Evolutionary conservation across 257 asterid genomes (phyloP).

Genomic region (Solanum etuberosum): DNA sequence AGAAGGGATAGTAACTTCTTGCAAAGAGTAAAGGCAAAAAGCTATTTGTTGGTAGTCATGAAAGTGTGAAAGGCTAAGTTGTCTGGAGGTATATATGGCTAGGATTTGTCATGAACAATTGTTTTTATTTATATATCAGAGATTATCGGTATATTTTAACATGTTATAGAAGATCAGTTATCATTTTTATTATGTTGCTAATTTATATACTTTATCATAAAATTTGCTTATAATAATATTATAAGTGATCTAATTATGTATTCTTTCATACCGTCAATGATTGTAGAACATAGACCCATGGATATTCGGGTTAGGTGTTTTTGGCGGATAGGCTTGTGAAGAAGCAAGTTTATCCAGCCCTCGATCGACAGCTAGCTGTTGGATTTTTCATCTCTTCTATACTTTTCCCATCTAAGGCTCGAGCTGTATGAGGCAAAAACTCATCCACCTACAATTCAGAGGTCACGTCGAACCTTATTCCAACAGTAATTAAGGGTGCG

Average conservation of each 20-base stretch:
- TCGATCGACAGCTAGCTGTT: background rate
- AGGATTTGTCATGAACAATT: background rate
- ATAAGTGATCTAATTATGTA: background rate
- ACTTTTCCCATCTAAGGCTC: background rate
- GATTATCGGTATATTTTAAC: background rate
- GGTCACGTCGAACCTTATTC: background rate
- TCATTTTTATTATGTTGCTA: background rate
- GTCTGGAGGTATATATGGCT: background rate
- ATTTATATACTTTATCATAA: background rate
- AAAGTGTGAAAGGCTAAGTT: background rate
- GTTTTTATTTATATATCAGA: background rate
- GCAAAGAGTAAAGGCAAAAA: conserved; percentile 64
- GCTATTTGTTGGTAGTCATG: conserved; percentile 21
- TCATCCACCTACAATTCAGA: conserved; percentile 8
- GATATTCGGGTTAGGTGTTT: background rate
- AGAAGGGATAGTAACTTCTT: conserved; percentile 61
- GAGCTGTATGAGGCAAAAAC: conserved; percentile 1
- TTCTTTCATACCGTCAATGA: background rate
- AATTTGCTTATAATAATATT: background rate
- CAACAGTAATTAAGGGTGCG: background rate
- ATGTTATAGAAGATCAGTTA: background rate
- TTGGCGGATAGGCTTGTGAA: background rate
- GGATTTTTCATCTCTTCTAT: background rate
- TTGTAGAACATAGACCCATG: background rate
- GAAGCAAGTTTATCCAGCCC: background rate